A percentile compares a stretch with the other conserved stretches of the same genome.
These are phyloP conservation scores for Sinapis alba DNA, from an alignment of 441 rosid genomes.

Conservation along the genomic window DNA sequence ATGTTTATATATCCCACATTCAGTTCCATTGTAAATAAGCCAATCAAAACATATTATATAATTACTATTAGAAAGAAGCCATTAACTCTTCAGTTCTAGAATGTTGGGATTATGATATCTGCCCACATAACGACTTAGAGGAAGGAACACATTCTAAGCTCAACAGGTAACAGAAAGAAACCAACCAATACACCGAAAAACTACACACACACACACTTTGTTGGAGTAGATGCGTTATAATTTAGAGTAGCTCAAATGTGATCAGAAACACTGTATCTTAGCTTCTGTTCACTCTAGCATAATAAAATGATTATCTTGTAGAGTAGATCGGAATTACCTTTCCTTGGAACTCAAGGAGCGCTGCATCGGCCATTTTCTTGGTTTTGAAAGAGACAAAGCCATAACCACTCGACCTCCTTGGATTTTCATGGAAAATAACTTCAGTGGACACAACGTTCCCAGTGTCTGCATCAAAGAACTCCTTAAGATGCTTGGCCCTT, in stretches of 20 bases:
- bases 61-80: not conserved
- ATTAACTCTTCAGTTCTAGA: not conserved
- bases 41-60: slow-evolving; percentile 19
- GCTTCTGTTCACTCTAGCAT: slow-evolving; percentile 4
- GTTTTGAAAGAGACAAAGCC: slow-evolving; percentile 56
- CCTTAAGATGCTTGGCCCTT: slow-evolving; percentile 65
- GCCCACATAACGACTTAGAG: not conserved
- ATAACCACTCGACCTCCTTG: slow-evolving; percentile 74
- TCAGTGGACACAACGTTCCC: slow-evolving; percentile 61
- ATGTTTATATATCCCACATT: slow-evolving; percentile 1
- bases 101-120: not conserved
- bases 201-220: not conserved
- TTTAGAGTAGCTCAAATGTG: not conserved
- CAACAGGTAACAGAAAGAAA: not conserved
- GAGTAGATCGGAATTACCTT: slow-evolving; percentile 50
- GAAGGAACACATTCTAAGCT: slow-evolving; percentile 17
- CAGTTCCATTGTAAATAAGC: slow-evolving; percentile 14
- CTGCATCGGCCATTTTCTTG: slow-evolving; percentile 3
- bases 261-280: not conserved
- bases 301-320: not conserved
- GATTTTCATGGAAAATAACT: slow-evolving; percentile 68
- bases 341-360: slow-evolving; percentile 36
- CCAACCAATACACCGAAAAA: not conserved
- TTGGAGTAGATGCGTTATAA: not conserved
- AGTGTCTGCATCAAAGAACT: slow-evolving; percentile 60